Evolutionary conservation across 139 green algal species (phyloP).

Genomic region (Desmodesmus armatus): DNA sequence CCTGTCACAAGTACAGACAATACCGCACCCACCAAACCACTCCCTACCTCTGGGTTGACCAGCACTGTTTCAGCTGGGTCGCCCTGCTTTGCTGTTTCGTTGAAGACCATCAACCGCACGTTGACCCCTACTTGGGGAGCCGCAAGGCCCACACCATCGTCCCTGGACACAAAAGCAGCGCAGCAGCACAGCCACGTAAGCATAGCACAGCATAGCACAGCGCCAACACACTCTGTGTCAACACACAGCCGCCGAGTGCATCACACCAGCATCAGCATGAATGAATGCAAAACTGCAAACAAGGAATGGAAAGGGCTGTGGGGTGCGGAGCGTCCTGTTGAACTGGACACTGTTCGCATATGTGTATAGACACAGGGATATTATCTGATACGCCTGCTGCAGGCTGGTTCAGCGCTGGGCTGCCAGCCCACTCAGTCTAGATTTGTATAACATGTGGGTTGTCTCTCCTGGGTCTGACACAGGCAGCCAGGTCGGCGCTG

Average conservation of each 20-base stretch:
- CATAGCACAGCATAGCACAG: too few relatives aligned
- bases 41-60: slow-evolving; percentile 96
- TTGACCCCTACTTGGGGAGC: slow-evolving; percentile 98
- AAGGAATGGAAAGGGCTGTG: too few relatives aligned
- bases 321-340: too few relatives aligned
- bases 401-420: too few relatives aligned
- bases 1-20: not conserved
- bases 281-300: not conserved
- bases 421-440: too few relatives aligned
- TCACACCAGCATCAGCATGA: not conserved
- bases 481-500: too few relatives aligned
- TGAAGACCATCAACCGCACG: slow-evolving; percentile 98
- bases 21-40: too few relatives aligned
- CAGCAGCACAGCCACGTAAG: not conserved
- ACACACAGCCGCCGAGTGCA: not conserved
- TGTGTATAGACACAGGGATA: too few relatives aligned
- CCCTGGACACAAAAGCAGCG: slow-evolving; percentile 66
- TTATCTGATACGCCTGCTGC: too few relatives aligned
- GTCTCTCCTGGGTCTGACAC: too few relatives aligned
- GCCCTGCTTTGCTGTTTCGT: slow-evolving; percentile 70
- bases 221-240: not conserved
- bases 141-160: slow-evolving; percentile 97
- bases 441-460: too few relatives aligned
- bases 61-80: slow-evolving; percentile 86
- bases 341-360: too few relatives aligned